Evolutionary conservation across 2,329 filamentous ascomycete genomes (phyloP).

Genomic region (Pestalotiopsis sp.): DNA sequence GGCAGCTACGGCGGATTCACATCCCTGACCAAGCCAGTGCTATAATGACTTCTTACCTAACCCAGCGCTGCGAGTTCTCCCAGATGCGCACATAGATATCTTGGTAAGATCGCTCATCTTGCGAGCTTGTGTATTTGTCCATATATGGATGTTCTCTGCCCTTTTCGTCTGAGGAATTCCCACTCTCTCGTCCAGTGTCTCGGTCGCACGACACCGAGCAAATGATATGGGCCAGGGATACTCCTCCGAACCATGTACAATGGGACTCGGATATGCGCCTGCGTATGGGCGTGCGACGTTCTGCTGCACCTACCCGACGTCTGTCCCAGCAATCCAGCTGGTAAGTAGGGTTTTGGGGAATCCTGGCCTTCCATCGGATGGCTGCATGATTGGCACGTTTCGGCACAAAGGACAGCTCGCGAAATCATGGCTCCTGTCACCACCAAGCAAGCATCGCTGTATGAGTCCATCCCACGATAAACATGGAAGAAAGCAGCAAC

Average conservation of each 20-base stretch:
- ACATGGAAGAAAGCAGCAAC: background rate
- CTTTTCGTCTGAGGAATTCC: background rate
- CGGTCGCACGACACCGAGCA: background rate
- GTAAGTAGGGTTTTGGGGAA: background rate
- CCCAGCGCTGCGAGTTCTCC: background rate
- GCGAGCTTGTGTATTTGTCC: background rate
- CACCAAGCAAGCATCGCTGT: background rate
- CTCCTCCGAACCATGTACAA: background rate
- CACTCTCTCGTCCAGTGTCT: background rate
- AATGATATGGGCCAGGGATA: background rate
- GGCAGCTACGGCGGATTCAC: background rate
- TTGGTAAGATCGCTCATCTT: background rate
- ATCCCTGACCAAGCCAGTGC: background rate
- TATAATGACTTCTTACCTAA: background rate
- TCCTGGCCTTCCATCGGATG: background rate
- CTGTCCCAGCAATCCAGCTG: background rate
- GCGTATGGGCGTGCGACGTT: background rate
- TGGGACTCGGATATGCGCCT: background rate
- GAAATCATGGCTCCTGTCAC: background rate
- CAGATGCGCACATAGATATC: background rate
- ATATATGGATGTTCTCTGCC: background rate
- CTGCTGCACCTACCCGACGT: background rate
- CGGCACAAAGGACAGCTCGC: background rate
- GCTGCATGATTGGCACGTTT: background rate
- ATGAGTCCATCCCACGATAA: background rate